phyloP scores from a whole-genome alignment of 768 basidiomycete species.

The Mycena metata region DNA sequence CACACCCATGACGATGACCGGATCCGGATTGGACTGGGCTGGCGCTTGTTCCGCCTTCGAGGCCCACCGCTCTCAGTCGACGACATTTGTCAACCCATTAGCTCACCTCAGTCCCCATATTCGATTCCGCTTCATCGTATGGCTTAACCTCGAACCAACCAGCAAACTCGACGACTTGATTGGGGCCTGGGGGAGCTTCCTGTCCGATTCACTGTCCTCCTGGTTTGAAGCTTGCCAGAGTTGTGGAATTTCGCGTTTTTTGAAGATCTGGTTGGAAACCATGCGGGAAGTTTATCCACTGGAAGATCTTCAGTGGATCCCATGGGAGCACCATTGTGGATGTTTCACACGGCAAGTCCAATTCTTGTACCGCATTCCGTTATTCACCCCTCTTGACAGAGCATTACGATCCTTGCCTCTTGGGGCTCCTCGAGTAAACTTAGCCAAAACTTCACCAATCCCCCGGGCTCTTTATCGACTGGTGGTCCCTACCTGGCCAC shows the following conservation, averaged over 20 bases:
- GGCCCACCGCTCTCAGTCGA: not conserved
- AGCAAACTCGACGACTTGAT: not conserved
- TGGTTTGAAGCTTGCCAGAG: not conserved
- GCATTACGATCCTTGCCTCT: not conserved
- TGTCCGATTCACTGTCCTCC: not conserved
- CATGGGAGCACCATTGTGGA: slow-evolving; percentile 2
- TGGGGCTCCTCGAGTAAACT: not conserved
- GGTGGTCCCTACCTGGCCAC: slow-evolving; percentile 22
- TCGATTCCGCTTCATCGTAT: slow-evolving; percentile 19
- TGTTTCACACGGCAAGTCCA: slow-evolving; percentile 7
- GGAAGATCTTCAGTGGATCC: slow-evolving; percentile 14
- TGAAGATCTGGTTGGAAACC: slow-evolving; percentile 15
- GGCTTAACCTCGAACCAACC: slow-evolving; percentile 4
- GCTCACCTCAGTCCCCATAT: slow-evolving; percentile 2
- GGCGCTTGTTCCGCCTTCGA: not conserved
- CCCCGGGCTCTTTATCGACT: slow-evolving; percentile 15
- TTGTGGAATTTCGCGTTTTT: slow-evolving; percentile 4
- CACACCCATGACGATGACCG: no score
- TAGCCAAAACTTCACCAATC: not conserved
- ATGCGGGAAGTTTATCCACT: slow-evolving; percentile 7
- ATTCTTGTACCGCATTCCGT: no score
- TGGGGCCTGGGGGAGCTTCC: not conserved
- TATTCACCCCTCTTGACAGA: not conserved
- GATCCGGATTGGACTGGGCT: not conserved
- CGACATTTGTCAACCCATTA: not conserved